Evolutionary conservation across 2,329 filamentous ascomycete genomes (phyloP), one percentile per base, ranked within the genome.

Genomic region (Nothophoma quercina): DNA sequence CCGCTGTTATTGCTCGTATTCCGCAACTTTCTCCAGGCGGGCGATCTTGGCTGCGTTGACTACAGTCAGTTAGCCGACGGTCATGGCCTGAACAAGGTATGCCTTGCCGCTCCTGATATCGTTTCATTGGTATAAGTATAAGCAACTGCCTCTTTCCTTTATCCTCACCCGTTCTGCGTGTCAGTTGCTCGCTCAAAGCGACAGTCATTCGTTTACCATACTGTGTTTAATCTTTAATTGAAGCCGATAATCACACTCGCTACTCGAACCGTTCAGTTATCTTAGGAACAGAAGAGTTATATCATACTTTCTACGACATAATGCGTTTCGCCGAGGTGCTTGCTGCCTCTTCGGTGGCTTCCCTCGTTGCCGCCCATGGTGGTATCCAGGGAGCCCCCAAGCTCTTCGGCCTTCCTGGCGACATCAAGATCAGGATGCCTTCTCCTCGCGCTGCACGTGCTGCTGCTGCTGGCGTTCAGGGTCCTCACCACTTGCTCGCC

Each of bases 301-400:
- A 47, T 25, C 26, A 26, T 12, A 52, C 19, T 21, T 33, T 18
- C 21, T n/a, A 25, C n/a, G 8, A 25, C 45, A 62, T 50, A 15
- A 74, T 74, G 72, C 70, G 65, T 42, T 66, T 72, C 60, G 60
- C 65, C 19, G 62, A 63, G 22, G 30, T 70, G n/a, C 52, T 68
- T 23, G 60, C 66, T 30, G 67, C 60, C 35, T 63, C 67, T 15
- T 46, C 67, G 42, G 62, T 64, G 38, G 69, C 59, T 8, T 66
- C 69, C 7, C 55, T 71, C 12, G 71, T 68, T 19, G 68, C 64
- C 21, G 71, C 72, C 42, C 72, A 74, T 51, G 35, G 60, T 29
- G 67, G 60, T 30, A 54, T 67, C 34, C 65, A 62, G 15, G 61
- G 65, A 41, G 56, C 60, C 6, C 72, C 71, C 6, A 74, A 69